phyloP scores from a whole-genome alignment of 805 yeast genomes.

The Kazachstania taianensis region DNA sequence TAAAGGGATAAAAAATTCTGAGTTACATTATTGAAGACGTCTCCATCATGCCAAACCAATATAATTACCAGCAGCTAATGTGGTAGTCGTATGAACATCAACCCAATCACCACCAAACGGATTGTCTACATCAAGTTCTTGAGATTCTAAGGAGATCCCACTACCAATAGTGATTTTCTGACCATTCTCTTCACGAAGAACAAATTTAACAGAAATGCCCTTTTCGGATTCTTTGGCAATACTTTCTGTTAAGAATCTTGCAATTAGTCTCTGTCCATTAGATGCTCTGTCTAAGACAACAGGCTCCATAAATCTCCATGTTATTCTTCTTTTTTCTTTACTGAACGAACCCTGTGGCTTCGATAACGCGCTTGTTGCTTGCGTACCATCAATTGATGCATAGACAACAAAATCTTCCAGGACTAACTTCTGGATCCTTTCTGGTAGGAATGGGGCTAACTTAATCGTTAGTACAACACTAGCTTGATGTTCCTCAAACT shows the following conservation, averaged over 20 bases:
- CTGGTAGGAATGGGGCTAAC: constrained; percentile 29
- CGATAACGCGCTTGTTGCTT: constrained; percentile 65
- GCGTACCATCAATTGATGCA: constrained; percentile 54
- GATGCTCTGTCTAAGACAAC: constrained; percentile 28
- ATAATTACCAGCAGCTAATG: constrained; percentile 32
- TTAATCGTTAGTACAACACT: constrained; percentile 66
- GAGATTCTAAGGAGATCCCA: constrained; percentile 32
- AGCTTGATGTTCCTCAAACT: constrained; percentile 74
- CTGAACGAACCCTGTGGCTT: constrained; percentile 90
- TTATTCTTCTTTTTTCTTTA: constrained; percentile 73
- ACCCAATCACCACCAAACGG: constrained; percentile 33
- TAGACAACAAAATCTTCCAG: constrained; percentile 33
- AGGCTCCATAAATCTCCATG: constrained; percentile 61
- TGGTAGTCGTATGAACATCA: constrained; percentile 25
- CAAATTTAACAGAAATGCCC: constrained; percentile 64
- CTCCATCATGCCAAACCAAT: constrained; percentile 25
- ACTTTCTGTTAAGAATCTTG: constrained; percentile 73
- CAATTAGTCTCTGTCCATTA: constrained; percentile 62
- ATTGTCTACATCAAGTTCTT: constrained; percentile 30
- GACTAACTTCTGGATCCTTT: constrained; percentile 25
- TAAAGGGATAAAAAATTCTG: too few species aligned
- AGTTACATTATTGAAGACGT: too few species aligned
- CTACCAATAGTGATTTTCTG: constrained; percentile 37
- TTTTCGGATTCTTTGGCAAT: constrained; percentile 59
- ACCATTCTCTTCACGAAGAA: constrained; percentile 27